Conservation (phyloP, 1,284 basidiomycete genomes). For the Afroboletus lepidellus region DNA sequence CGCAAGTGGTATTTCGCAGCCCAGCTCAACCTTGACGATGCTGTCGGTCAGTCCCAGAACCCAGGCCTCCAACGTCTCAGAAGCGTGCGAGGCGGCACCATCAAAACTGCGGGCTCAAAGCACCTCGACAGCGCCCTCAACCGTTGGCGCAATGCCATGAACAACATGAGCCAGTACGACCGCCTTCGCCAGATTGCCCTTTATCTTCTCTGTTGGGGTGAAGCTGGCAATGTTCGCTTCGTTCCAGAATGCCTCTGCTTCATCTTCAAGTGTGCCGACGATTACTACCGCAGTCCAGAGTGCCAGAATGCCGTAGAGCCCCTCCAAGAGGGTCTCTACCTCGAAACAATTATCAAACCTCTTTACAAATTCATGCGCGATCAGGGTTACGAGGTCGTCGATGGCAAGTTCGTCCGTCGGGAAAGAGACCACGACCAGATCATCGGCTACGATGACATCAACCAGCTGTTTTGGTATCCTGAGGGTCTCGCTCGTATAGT, state of each 20-base stretch:
- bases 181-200: slow-evolving; percentile 94
- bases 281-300: slow-evolving; percentile 98
- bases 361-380: slow-evolving; percentile 96
- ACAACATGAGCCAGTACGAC: slow-evolving; percentile 99
- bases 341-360: slow-evolving; percentile 91
- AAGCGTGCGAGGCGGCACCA: slow-evolving; percentile 67
- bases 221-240: slow-evolving; percentile 96
- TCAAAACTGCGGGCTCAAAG: slow-evolving; percentile 68
- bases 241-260: slow-evolving; percentile 97
- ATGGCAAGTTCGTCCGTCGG: slow-evolving; percentile 92
- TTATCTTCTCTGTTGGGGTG: slow-evolving; percentile 97
- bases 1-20: slow-evolving; percentile 99
- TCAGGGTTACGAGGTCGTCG: slow-evolving; percentile 94
- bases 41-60: slow-evolving; percentile 94
- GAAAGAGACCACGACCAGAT: slow-evolving; percentile 96
- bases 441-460: slow-evolving; percentile 99
- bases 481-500: slow-evolving; percentile 94
- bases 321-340: slow-evolving; percentile 93
- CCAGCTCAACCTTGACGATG: slow-evolving; percentile 98
- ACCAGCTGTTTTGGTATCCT: slow-evolving; percentile 99
- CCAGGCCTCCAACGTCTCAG: slow-evolving; percentile 88
- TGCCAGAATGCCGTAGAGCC: slow-evolving; percentile 95
- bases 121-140: slow-evolving; percentile 90
- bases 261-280: slow-evolving; percentile 99
- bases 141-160: slow-evolving; percentile 98